Conservation (phyloP, 768 basidiomycete genomes). For the Collybia sp. region DNA sequence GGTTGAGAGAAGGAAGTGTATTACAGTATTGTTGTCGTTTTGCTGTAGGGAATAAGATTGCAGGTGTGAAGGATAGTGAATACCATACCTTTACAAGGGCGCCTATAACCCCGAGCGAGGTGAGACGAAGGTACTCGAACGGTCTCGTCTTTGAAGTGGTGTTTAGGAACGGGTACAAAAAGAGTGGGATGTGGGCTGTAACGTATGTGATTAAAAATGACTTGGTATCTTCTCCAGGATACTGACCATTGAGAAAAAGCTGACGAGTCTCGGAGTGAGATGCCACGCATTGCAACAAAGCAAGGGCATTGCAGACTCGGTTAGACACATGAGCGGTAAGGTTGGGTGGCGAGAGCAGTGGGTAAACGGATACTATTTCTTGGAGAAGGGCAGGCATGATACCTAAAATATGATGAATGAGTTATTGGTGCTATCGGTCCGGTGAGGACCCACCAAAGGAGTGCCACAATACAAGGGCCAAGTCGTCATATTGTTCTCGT, state of each 20-base stretch:
- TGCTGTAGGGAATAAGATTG: constrained; percentile 48
- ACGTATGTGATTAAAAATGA: constrained; percentile 38
- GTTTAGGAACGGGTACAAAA: constrained; percentile 98
- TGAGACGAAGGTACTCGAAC: constrained; percentile 98
- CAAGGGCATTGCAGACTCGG: constrained; percentile 97
- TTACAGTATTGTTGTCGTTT: constrained; percentile 99
- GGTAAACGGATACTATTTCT: constrained; percentile 98
- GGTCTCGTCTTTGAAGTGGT: constrained; percentile 99
- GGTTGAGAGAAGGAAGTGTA: constrained; percentile 97
- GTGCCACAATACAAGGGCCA: constrained; percentile 97
- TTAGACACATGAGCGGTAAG: constrained; percentile 97
- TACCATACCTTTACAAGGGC: constrained; percentile 88
- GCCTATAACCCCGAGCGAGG: constrained; percentile 98
- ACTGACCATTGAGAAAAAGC: constrained; percentile 86
- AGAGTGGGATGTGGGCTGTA: constrained; percentile 93
- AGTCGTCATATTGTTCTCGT: constrained; percentile 97
- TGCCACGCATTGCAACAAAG: constrained; percentile 96
- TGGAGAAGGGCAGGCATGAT: constrained; percentile 97
- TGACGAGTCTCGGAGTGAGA: constrained; percentile 95
- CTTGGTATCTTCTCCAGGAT: constrained; percentile 24
- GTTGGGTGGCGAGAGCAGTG: constrained; percentile 89
- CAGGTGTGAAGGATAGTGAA: background rate
- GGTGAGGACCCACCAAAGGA: constrained; percentile 70
- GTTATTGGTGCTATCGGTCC: no score
- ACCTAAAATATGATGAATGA: constrained; percentile 39